Base-by-base conservation (phyloP, 2,329 filamentous ascomycete species). In the Talaromyces sp. region DNA sequence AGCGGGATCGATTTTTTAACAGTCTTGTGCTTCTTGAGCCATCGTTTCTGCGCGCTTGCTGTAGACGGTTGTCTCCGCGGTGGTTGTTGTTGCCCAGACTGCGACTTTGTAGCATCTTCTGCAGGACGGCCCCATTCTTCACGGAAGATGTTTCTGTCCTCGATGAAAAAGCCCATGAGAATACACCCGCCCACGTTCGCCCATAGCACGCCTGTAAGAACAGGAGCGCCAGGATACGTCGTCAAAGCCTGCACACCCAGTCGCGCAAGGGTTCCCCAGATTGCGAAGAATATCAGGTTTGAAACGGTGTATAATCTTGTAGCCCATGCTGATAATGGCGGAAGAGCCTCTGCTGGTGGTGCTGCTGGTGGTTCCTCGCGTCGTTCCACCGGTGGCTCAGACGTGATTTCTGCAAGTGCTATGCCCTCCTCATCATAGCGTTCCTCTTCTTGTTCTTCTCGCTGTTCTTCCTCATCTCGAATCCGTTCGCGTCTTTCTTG, bases 1-100 rank as follows among this genome's bases (percentile, higher is more conserved):
- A 97, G 82, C 0, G 94, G 93, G 33, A 96, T 90, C 0, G 90
- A 91, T 80, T 96, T 96, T 75, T 97, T 97, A 33, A 83, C 79
- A 5, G 87, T 82, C 43, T 84, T 75, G 73, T 90, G 86, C 1
- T 82, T 83, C 72, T 89, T 85, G 16, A 65, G 54, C 64, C 63
- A 59, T 39, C 64, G 70, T 83, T 85, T 4, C 81, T 82, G 2
- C 27, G 59, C 66, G 63, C 43, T 31, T 27, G 66, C 67, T 13
- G 49, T 64, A 22, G 43, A 67, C 64, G 59, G 11, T 54, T n/a
- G 22, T 24, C 59, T 50, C 33, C 41, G 59, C 13, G 4, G 37
- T 14, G 4, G 37, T 14, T 16, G 58, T 14, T 19, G 37, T 14
- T 16, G 58, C 7, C 10, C 9, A 47, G 47, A 31, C 8, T 37